Percentiles rank a stretch among this genome's conserved stretches.
Evolutionary conservation across 192 early-diverging fungal genomes (phyloP).

Genomic region (Rhizophagus sp.): DNA sequence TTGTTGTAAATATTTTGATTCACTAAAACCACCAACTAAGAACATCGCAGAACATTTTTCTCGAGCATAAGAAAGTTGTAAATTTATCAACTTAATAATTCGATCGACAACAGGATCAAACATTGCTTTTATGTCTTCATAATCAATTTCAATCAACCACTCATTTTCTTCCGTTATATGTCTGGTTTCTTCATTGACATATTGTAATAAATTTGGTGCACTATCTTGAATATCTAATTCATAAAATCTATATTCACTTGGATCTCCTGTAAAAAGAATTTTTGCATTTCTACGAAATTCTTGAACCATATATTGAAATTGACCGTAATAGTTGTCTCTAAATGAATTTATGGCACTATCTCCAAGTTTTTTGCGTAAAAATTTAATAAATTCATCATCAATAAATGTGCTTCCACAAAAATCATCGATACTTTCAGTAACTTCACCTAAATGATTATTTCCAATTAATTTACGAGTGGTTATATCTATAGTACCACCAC

Average conservation of each 20-base stretch:
- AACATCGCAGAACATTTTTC: conserved; percentile 36
- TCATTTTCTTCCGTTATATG: conserved; percentile 41
- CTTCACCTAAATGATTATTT: conserved; percentile 33
- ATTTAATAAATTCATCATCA: conserved; percentile 43
- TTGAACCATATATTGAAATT: not conserved
- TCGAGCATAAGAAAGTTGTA: conserved; percentile 32
- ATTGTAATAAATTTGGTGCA: not conserved
- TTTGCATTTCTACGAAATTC: not conserved
- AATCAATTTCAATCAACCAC: conserved; percentile 44
- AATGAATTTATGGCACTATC: conserved; percentile 35
- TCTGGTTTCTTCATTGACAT: not conserved
- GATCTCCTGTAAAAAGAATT: not conserved
- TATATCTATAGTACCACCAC: conserved; percentile 47
- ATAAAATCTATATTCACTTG: too few species aligned
- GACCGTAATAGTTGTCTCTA: conserved; percentile 27
- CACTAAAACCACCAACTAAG: conserved; percentile 43
- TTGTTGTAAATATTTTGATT: conserved; percentile 36
- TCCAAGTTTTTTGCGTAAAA: conserved; percentile 46
- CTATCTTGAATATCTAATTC: too few species aligned
- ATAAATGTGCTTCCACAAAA: conserved; percentile 45
- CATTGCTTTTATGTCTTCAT: conserved; percentile 41
- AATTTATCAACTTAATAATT: conserved; percentile 39
- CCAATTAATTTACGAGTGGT: conserved; percentile 22
- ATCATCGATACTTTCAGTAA: conserved; percentile 31
- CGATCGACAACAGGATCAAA: conserved; percentile 37